These are phyloP conservation scores for Neoboletus brunneissimus DNA, from an alignment of 768 basidiomycete genomes.

Conservation along the genomic window DNA sequence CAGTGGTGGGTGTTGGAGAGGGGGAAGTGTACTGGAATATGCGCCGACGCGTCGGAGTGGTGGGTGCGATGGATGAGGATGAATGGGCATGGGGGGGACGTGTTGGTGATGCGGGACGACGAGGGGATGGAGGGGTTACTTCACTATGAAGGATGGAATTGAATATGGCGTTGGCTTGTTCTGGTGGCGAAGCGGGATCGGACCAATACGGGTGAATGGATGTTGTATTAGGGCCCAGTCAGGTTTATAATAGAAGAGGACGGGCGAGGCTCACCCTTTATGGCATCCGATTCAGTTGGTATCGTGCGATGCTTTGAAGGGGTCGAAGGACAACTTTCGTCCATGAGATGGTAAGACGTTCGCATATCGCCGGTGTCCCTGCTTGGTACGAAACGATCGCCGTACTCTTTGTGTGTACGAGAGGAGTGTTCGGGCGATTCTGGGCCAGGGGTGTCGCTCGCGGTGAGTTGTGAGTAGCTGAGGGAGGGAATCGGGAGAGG, in stretches of 20 bases:
- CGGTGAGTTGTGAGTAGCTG: constrained; percentile 49
- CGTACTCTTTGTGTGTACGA: constrained; percentile 41
- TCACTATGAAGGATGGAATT: constrained; percentile 72
- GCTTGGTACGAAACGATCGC: constrained; percentile 63
- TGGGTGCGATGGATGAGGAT: constrained; percentile 39
- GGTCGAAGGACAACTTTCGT: constrained; percentile 53
- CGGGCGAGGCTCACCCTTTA: constrained; percentile 53
- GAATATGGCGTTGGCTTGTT: constrained; percentile 85
- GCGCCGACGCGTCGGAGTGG: constrained; percentile 51
- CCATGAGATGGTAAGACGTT: constrained; percentile 59
- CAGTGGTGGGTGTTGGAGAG: constrained; percentile 45
- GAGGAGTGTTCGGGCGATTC: constrained; percentile 38
- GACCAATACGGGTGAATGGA: constrained; percentile 14
- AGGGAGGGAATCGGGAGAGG: constrained; percentile 53
- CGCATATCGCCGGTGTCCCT: constrained; percentile 59
- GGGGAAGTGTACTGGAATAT: constrained; percentile 70
- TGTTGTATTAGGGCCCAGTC: constrained; percentile 2
- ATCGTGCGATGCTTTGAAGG: constrained; percentile 62
- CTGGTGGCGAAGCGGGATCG: constrained; percentile 36
- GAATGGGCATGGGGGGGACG: constrained; percentile 38
- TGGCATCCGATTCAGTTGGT: constrained; percentile 70
- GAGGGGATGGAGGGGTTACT: constrained; percentile 69
- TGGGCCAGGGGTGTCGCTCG: constrained; percentile 49
- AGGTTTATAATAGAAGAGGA: neutral
- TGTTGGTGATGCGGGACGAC: constrained; percentile 59